Percentiles rank a stretch among this genome's conserved stretches.
Evolutionary conservation across 2,329 filamentous ascomycete genomes (phyloP).

Genomic region (Ceratocystis cacaofunesta): DNA sequence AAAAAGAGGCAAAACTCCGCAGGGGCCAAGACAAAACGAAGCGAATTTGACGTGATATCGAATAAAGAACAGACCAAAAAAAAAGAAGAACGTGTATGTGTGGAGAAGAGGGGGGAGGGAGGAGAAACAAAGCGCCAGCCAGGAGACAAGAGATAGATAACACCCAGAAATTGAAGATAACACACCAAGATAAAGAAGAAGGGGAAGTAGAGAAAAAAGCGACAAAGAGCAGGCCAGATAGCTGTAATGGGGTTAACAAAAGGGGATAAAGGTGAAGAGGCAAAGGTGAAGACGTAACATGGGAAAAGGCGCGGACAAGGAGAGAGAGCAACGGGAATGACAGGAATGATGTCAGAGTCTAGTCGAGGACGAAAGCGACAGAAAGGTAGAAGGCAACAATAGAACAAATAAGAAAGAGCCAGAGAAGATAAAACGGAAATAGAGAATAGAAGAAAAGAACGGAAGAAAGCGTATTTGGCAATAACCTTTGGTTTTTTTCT

Average conservation of each 20-base stretch:
- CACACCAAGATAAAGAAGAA: neutral
- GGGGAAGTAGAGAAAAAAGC: neutral
- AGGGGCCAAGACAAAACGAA: constrained; percentile 5
- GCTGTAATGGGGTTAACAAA: neutral
- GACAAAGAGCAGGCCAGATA: neutral
- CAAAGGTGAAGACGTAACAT: neutral
- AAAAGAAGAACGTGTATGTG: neutral
- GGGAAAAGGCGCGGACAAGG: neutral
- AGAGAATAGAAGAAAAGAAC: neutral
- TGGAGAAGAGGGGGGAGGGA: neutral
- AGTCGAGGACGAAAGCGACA: no score
- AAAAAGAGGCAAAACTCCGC: neutral
- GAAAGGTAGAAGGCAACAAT: no score
- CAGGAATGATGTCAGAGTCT: neutral
- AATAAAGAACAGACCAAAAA: constrained; percentile 4
- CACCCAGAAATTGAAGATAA: neutral
- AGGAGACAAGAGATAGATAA: neutral
- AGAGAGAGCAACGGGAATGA: neutral
- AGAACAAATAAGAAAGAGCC: neutral
- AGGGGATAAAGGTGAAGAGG: neutral
- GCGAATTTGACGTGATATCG: neutral
- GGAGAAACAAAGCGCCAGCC: neutral
- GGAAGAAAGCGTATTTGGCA: neutral
- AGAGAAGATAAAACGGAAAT: constrained; percentile 6
- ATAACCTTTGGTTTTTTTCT: neutral